phyloP scores from a whole-genome alignment of 2,329 filamentous ascomycete species.

The Arthrobotrys megalospora region DNA sequence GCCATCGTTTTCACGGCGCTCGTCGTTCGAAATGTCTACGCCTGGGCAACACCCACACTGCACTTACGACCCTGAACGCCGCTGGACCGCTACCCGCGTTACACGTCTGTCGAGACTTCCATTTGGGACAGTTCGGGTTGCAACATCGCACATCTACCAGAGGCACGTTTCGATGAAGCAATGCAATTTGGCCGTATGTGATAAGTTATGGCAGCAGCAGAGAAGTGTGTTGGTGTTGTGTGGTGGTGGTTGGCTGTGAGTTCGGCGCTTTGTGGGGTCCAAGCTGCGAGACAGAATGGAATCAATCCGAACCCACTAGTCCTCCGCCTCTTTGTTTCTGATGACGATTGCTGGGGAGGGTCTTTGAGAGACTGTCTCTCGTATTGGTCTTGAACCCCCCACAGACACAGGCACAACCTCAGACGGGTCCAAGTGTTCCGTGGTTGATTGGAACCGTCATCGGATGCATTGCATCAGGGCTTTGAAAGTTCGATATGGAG shows the following conservation, averaged over 20 bases:
- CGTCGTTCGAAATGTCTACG: slow-evolving; percentile 10
- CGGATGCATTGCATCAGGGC: background rate
- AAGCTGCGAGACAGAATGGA: slow-evolving; percentile 25
- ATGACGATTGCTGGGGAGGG: slow-evolving; percentile 6
- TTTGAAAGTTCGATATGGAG: background rate
- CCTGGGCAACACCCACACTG: slow-evolving; percentile 16
- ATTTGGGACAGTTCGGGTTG: background rate
- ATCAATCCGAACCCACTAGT: slow-evolving; percentile 29
- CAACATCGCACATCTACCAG: background rate
- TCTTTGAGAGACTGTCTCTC: background rate
- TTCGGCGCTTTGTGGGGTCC: slow-evolving; percentile 40
- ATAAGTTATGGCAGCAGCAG: slow-evolving; percentile 2
- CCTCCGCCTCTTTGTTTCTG: slow-evolving; percentile 31
- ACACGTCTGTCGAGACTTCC: slow-evolving; percentile 14
- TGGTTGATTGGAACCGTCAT: slow-evolving; percentile 19
- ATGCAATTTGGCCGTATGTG: background rate
- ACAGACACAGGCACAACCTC: background rate
- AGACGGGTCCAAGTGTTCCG: background rate
- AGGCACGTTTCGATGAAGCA: slow-evolving; percentile 10
- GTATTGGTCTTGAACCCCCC: slow-evolving; percentile 2
- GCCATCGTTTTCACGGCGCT: slow-evolving; percentile 13
- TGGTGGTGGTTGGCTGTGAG: slow-evolving; percentile 42
- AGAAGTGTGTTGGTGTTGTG: slow-evolving; percentile 59
- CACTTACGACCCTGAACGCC: slow-evolving; percentile 2
- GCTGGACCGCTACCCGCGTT: slow-evolving; percentile 2